Base-by-base conservation (phyloP, 805 yeast genomes). In the Pichia membranifaciens region DNA sequence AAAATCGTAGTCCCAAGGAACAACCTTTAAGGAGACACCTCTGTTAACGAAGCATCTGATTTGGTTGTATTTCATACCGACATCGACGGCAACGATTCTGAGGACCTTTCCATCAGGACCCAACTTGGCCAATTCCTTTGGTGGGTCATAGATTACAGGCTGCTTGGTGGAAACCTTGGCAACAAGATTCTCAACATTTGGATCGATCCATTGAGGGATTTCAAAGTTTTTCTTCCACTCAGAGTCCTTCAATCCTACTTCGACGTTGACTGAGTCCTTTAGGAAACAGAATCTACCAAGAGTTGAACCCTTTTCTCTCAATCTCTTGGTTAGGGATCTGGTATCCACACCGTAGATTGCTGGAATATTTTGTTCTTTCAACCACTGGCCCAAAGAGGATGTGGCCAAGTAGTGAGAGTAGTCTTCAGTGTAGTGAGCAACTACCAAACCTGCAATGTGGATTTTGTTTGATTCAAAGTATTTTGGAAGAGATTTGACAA, bases 261-360 rank as follows among this genome's bases (percentile, higher is more conserved):
- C 49, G 16, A 42, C 46, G 18, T 43, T 41, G 25, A 52, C 20
- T 5, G 56, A 48, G 28, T 52, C 49, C 45, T 73, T 74, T 61
- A 83, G 86, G 49, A 84, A 65, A 57, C 86, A 79, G 53, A 91
- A 71, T 71, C 97, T 82, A 66, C 97, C 97, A 54, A 93, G 75
- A 64, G 95, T 88, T 39, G 96, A 85, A 68, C 99, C 99, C 51
- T 79, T 76, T 59, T 84, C 84, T 74, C 99, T 87, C 65, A 93
- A 83, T 67, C 81, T 83, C 72, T 93, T 90, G 58, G 99, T 93
- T 62, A 93, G 75, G 45, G 88, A 78, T 75, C 99, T 85, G 54
- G 99, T 93, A 70, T 93, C 99, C 52, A 93, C 91, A 72, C 97
- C 99, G 62, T 91, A 93, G 51, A 93, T 79, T 54, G 98, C 99